These are phyloP conservation scores for Globisporangium heterothallicum DNA, from an alignment of 352 stramenopile genomes.

Conservation along the genomic window DNA sequence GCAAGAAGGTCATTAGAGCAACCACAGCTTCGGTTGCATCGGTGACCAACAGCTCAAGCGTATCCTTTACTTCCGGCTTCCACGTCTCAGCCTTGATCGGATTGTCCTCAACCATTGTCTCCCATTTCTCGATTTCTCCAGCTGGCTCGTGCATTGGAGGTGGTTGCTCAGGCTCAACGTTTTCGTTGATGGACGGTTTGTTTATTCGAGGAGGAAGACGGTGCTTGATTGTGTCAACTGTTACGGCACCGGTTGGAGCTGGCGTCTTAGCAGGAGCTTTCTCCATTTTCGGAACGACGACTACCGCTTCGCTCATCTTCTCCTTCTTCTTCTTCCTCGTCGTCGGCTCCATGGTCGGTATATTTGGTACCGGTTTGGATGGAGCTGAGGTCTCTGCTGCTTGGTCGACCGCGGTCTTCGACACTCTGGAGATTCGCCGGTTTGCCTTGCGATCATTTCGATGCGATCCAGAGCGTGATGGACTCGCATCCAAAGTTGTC, in stretches of 20 bases:
- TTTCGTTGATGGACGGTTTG: neutral
- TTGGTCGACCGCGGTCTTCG: neutral
- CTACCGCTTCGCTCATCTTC: conserved; percentile 9
- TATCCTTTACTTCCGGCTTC: neutral
- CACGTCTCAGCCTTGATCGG: neutral
- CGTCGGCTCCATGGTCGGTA: neutral
- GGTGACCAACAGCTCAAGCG: too few species aligned
- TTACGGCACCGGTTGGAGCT: neutral
- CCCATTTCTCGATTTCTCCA: neutral
- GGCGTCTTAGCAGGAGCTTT: conserved; percentile 4
- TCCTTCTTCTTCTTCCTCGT: conserved; percentile 13
- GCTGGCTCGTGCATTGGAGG: neutral
- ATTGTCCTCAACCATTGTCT: neutral
- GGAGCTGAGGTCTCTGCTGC: neutral
- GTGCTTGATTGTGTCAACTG: neutral
- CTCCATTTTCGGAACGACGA: conserved; percentile 18
- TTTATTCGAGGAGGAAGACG: neutral
- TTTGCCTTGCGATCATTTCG: neutral
- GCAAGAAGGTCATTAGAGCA: conserved; percentile 11
- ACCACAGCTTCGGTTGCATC: neutral
- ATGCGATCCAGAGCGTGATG: neutral
- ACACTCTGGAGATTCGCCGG: neutral
- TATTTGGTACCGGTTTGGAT: neutral
- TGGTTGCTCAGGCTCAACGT: neutral
- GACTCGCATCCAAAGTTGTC: neutral